Conservation (phyloP, 2,329 filamentous ascomycete species). For the Paracorniculantispora psalliotae region DNA sequence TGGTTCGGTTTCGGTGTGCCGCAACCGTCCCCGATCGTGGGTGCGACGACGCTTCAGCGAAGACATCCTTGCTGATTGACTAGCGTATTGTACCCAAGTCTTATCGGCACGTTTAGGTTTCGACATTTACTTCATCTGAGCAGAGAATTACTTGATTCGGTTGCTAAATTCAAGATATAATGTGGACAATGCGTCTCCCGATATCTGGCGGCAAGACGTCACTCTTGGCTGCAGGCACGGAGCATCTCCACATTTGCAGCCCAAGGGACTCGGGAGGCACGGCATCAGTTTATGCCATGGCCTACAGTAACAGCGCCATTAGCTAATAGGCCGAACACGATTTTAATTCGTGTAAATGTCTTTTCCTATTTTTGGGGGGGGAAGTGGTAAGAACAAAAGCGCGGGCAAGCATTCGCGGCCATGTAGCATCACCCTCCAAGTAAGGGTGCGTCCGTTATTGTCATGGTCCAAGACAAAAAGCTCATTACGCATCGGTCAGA, state of each 20-base stretch:
- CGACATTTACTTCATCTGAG: too few relatives aligned
- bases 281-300: neutral
- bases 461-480: too few relatives aligned
- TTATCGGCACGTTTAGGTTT: too few relatives aligned
- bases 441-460: too few relatives aligned
- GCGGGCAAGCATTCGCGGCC: too few relatives aligned
- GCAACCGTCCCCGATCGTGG: neutral
- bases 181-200: neutral
- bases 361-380: too few relatives aligned
- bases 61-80: neutral
- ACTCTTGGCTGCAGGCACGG: neutral
- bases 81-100: neutral
- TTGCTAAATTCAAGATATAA: neutral
- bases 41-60: neutral
- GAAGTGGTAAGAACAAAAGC: too few relatives aligned
- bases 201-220: conserved; percentile 3
- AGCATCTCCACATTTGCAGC: neutral
- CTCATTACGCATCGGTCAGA: too few relatives aligned
- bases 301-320: neutral
- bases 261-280: neutral
- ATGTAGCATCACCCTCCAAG: too few relatives aligned
- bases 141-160: neutral
- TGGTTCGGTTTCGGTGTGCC: neutral
- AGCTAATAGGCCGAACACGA: too few relatives aligned
- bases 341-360: too few relatives aligned